Percentiles rank a stretch among this genome's conserved stretches.
Conservation (phyloP, 352 stramenopile genomes). For the Globisporangium viniferum region DNA sequence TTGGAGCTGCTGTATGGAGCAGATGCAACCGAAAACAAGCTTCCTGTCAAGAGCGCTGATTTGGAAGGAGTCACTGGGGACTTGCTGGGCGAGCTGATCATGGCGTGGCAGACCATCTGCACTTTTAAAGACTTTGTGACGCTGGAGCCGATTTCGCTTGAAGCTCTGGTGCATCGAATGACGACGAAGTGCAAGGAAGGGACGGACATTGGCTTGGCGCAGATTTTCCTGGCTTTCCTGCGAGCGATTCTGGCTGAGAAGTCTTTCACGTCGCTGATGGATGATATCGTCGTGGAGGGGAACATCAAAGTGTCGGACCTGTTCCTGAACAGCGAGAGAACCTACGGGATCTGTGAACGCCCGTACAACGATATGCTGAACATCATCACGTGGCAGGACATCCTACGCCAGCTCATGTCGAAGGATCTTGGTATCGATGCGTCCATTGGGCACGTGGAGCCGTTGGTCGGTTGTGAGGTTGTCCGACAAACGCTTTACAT, state of each 20-base stretch:
- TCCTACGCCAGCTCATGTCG: conserved; percentile 78
- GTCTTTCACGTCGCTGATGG: conserved; percentile 69
- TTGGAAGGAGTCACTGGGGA: conserved; percentile 53
- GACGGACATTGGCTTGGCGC: conserved; percentile 44
- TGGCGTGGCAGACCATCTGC: conserved; percentile 73
- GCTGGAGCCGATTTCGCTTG: conserved; percentile 57
- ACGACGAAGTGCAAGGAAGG: conserved; percentile 38
- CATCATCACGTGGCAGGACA: conserved; percentile 82
- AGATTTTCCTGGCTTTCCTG: conserved; percentile 76
- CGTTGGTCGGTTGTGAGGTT: conserved; percentile 76
- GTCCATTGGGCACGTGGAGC: conserved; percentile 67
- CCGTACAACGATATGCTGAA: conserved; percentile 70
- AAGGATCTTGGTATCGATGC: conserved; percentile 76
- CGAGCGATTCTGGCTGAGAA: conserved; percentile 73
- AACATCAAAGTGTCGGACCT: conserved; percentile 80
- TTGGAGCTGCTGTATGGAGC: conserved; percentile 50
- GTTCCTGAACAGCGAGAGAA: conserved; percentile 66
- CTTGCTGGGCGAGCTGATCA: conserved; percentile 72
- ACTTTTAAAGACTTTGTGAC: conserved; percentile 73
- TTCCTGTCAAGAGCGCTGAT: conserved; percentile 36
- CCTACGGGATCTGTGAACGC: conserved; percentile 73
- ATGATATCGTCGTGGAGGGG: conserved; percentile 76
- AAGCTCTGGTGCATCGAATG: conserved; percentile 55
- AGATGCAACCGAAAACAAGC: conserved; percentile 21
- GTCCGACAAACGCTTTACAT: conserved; percentile 80